phyloP scores from a whole-genome alignment of 495 filamentous ascomycete species.

The Tuber melanosporum region DNA sequence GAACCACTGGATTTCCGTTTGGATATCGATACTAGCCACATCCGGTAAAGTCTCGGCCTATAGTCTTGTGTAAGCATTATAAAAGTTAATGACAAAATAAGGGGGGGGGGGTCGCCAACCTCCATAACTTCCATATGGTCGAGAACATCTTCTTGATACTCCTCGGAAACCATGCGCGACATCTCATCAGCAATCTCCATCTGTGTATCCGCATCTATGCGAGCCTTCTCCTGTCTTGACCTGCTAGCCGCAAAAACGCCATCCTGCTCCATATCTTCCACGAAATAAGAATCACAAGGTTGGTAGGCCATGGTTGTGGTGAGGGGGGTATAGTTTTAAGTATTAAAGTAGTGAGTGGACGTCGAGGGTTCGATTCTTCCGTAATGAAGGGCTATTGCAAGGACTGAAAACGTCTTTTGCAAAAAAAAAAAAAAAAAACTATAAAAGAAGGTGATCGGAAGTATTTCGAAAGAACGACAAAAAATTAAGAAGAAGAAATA shows the following conservation, averaged over 20 bases:
- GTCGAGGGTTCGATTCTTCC: slow-evolving; percentile 41
- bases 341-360: slow-evolving; percentile 38
- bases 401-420: slow-evolving; percentile 30
- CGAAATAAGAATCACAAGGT: slow-evolving; percentile 74
- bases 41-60: slow-evolving; percentile 87
- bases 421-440: slow-evolving; percentile 20
- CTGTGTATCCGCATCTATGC: slow-evolving; percentile 40
- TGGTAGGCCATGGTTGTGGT: slow-evolving; percentile 68
- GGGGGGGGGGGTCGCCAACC: slow-evolving; percentile 25
- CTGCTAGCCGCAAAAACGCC: slow-evolving; percentile 39
- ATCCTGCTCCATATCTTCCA: slow-evolving; percentile 53
- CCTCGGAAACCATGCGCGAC: slow-evolving; percentile 69
- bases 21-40: slow-evolving; percentile 95
- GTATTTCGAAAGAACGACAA: slow-evolving; percentile 40
- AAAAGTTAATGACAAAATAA: slow-evolving; percentile 1
- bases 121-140: slow-evolving; percentile 95
- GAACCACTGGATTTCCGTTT: slow-evolving; percentile 98
- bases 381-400: slow-evolving; percentile 39
- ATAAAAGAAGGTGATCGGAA: slow-evolving; percentile 40
- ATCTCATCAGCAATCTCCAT: slow-evolving; percentile 71
- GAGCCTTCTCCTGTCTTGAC: slow-evolving; percentile 38
- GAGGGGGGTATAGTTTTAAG: slow-evolving; percentile 30
- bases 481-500: slow-evolving; percentile 32
- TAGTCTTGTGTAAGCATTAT: slow-evolving; percentile 36
- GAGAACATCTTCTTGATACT: slow-evolving; percentile 88